Percentiles rank a stretch among this genome's conserved stretches.
Evolutionary conservation across 1,284 basidiomycete genomes (phyloP).

Genomic region (Fomitopsis betulina): DNA sequence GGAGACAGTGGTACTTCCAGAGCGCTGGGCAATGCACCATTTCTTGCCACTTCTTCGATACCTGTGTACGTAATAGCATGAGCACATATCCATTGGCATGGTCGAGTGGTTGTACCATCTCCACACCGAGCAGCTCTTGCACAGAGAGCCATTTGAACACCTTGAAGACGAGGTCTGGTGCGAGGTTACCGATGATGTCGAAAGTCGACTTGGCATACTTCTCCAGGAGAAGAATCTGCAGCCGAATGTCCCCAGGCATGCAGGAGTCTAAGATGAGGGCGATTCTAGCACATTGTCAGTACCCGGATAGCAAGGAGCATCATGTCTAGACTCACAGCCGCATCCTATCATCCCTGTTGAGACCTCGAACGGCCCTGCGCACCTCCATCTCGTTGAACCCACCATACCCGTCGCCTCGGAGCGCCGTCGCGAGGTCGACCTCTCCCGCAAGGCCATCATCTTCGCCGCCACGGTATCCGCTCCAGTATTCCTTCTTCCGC

Average conservation of each 20-base stretch:
- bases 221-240: conserved; percentile 76
- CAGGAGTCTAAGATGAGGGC: conserved; percentile 51
- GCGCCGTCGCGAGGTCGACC: conserved; percentile 39
- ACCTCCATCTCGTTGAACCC: conserved; percentile 67
- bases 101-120: conserved; percentile 36
- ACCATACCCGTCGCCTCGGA: conserved; percentile 49
- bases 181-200: conserved; percentile 74
- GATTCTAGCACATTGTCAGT: conserved; percentile 23
- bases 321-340: conserved; percentile 48
- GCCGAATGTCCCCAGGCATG: conserved; percentile 72
- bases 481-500: conserved; percentile 58
- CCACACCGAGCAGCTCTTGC: conserved; percentile 57
- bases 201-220: conserved; percentile 78
- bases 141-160: conserved; percentile 67
- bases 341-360: conserved; percentile 67
- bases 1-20: conserved; percentile 75
- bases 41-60: conserved; percentile 73
- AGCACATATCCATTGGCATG: background rate
- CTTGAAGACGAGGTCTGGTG: conserved; percentile 60
- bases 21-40: conserved; percentile 67
- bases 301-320: background rate
- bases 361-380: conserved; percentile 52
- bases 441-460: conserved; percentile 35
- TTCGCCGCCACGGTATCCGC: conserved; percentile 47
- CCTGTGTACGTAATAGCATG: conserved; percentile 32